Base-by-base conservation (phyloP, 257 asterid genomes). In the Hygrophila difformis region DNA sequence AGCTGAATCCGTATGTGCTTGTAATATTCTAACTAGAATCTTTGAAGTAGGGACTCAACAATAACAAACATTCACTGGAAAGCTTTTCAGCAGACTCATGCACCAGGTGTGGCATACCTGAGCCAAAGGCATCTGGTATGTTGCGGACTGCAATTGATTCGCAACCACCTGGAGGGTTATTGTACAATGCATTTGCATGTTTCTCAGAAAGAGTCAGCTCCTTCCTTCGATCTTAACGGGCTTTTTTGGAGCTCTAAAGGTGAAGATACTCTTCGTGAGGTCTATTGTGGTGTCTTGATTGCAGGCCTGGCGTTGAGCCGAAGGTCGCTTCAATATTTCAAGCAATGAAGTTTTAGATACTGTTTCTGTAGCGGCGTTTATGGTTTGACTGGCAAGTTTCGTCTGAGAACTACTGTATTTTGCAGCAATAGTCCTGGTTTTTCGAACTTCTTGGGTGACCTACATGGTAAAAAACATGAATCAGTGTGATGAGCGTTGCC, bases 241-340 rank as follows among this genome's bases (percentile, higher is more conserved):
- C 62, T 69, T 71, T 65, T 77, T 79, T 13, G 93, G 76, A 65
- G 47, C 75, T 66, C 66, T 75, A 49, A 75, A 83, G 48, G 73
- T 49, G 54, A 82, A 73, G 11, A 77, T 68, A 51, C 74, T 47
- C 63, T 61, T 70, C 9, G 81, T 56, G 44, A 89, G 71, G 51
- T 75, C 87, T 16, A 75, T 60, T 17, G 55, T 23, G 16, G 55
- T 63, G 26, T 67, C 75, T 20, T 55, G 64, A 52, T 63, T 63
- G 42, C 59, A 56, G 11, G 39, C 61, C 22, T 53, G 40, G 23
- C 81, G 40, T 37, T 52, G 57, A 3, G 58, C 47, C 14, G 91
- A 72, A 8, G 91, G 68, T 61, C 61, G 78, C 72, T 67, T 84
- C 71, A 84, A 56, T 57, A 79, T 45, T 47, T 89, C 97, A 10